A percentile compares a stretch with the other conserved stretches of the same genome.
These are phyloP conservation scores for Neoconidiobolus thromboides DNA, from an alignment of 371 early-diverging fungal species.

Conservation along the genomic window DNA sequence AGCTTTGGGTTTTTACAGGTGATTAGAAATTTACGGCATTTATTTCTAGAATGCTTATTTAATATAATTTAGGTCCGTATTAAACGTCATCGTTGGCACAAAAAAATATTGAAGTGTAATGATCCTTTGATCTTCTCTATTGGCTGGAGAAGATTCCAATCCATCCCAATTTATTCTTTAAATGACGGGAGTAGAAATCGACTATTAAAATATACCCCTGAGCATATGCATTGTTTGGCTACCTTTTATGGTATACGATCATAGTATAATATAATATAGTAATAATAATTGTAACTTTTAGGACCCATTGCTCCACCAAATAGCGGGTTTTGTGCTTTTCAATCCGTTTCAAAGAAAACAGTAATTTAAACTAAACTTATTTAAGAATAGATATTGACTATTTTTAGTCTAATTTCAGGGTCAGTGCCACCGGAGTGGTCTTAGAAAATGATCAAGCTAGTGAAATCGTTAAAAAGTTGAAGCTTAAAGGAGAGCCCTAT, in stretches of 20 bases:
- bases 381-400: background rate
- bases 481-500: conserved; percentile 86
- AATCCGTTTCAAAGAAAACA: conserved; percentile 44
- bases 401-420: conserved; percentile 58
- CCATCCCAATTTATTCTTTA: conserved; percentile 85
- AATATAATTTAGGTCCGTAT: conserved; percentile 33
- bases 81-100: conserved; percentile 96
- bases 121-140: conserved; percentile 94
- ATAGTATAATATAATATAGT: conserved; percentile 19
- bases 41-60: too few relatives aligned
- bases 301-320: conserved; percentile 79
- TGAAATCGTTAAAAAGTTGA: conserved; percentile 96
- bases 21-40: too few relatives aligned
- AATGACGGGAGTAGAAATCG: conserved; percentile 87
- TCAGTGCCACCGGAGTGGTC: conserved; percentile 86
- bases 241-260: conserved; percentile 67
- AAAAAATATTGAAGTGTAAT: conserved; percentile 90
- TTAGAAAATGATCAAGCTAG: conserved; percentile 77
- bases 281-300: conserved; percentile 9
- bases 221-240: conserved; percentile 96
- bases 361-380: conserved; percentile 14
- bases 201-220: conserved; percentile 97
- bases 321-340: conserved; percentile 89
- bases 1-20: conserved; percentile 75
- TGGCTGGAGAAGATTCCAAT: conserved; percentile 98